These are phyloP conservation scores for Bonia amplexicaulis DNA, from an alignment of 176 grass and related monocot genomes.

Conservation along the genomic window DNA sequence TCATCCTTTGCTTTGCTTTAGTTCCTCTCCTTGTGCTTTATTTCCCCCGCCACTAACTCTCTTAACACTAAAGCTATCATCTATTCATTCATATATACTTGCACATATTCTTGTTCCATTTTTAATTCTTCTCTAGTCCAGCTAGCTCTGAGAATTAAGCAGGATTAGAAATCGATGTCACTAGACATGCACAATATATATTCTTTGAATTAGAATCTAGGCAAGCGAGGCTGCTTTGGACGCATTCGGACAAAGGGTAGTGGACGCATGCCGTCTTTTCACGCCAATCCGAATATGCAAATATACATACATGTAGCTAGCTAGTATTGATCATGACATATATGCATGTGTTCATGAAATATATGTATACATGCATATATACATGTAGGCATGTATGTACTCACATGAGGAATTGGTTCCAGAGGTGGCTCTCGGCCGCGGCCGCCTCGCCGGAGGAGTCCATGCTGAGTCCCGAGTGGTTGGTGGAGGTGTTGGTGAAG, in stretches of 20 bases:
- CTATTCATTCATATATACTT: background rate
- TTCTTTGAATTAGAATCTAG: constrained; percentile 45
- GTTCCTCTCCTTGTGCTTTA: constrained; percentile 33
- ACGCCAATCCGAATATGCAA: constrained; percentile 36
- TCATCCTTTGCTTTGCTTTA: constrained; percentile 24
- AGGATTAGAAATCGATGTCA: constrained; percentile 9
- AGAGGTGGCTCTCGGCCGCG: constrained; percentile 63
- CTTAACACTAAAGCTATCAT: background rate
- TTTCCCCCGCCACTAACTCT: constrained; percentile 23
- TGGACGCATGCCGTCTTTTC: constrained; percentile 51
- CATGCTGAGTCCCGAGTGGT: constrained; percentile 63
- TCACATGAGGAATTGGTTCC: constrained; percentile 87
- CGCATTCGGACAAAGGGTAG: constrained; percentile 42
- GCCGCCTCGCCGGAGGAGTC: constrained; percentile 41
- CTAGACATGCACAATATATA: constrained; percentile 21
- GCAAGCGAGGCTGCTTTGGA: constrained; percentile 39
- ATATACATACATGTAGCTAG: background rate
- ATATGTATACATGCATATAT: background rate
- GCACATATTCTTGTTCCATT: constrained; percentile 37
- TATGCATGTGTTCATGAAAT: background rate
- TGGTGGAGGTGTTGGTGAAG: constrained; percentile 48
- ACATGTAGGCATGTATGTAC: background rate
- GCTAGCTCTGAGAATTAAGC: background rate
- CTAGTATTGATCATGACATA: background rate
- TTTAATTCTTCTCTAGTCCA: background rate